Evolutionary conservation across 2,329 filamentous ascomycete species (phyloP).

Genomic region (Arthrobotrys conoides): DNA sequence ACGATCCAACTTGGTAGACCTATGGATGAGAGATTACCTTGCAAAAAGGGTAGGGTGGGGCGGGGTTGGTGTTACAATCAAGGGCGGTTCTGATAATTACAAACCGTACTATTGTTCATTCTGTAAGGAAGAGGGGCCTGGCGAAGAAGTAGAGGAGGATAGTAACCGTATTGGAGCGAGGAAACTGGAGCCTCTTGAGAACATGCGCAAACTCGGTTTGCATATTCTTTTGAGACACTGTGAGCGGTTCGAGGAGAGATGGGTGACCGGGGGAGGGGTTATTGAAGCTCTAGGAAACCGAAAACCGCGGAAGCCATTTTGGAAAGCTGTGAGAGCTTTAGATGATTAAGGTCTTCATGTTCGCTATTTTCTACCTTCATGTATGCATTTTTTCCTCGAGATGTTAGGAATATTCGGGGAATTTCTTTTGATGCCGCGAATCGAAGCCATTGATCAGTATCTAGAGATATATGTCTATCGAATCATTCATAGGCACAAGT

Average conservation of each 20-base stretch:
- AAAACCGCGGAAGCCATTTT: not conserved
- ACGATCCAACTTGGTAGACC: not conserved
- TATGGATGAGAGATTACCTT: not conserved
- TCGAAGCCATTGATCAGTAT: too few species aligned
- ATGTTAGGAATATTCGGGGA: too few species aligned
- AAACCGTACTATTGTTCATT: conserved; percentile 2
- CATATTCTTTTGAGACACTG: conserved; percentile 20
- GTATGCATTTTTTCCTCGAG: too few species aligned
- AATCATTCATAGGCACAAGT: too few species aligned
- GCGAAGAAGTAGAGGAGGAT: not conserved
- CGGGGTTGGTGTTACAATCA: too few species aligned
- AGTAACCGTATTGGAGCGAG: not conserved
- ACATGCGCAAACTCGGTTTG: not conserved
- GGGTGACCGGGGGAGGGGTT: conserved; percentile 1
- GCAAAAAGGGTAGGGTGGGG: not conserved
- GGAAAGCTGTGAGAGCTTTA: not conserved
- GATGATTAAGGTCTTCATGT: too few species aligned
- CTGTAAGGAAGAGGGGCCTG: conserved; percentile 8
- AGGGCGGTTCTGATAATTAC: not conserved
- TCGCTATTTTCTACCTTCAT: too few species aligned
- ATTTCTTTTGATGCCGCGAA: too few species aligned
- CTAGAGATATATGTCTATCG: too few species aligned
- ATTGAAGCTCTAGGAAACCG: not conserved
- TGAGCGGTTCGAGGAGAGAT: conserved; percentile 14
- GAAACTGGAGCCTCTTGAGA: not conserved